Evolutionary conservation across 345 rosid genomes (phyloP).

Genomic region (Citrus trifoliata): DNA sequence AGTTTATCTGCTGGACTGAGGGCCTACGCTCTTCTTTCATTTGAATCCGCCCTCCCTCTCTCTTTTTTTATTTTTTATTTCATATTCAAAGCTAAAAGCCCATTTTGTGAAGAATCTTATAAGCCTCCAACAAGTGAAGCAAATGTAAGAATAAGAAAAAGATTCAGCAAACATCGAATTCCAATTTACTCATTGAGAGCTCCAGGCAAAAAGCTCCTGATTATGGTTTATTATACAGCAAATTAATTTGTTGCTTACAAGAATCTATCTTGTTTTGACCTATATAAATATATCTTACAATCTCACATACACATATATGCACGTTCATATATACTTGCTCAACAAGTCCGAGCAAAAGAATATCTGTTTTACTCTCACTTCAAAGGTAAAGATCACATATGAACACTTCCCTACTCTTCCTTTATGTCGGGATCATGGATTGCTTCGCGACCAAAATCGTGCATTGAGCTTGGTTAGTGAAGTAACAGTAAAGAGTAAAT

Average conservation of each 20-base stretch:
- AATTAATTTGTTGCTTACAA: too few relatives aligned
- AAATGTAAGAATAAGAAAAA: too few relatives aligned
- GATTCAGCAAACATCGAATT: too few relatives aligned
- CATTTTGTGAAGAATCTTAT: not conserved
- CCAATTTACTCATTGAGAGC: too few relatives aligned
- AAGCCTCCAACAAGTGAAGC: too few relatives aligned
- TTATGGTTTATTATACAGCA: too few relatives aligned
- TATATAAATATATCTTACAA: not conserved
- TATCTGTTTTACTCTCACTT: constrained; percentile 4
- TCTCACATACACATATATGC: not conserved
- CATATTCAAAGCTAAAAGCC: not conserved
- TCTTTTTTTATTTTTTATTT: not conserved
- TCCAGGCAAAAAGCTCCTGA: too few relatives aligned
- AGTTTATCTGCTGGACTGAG: constrained; percentile 21
- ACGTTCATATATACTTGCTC: not conserved
- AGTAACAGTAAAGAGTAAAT: not conserved
- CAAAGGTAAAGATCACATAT: not conserved
- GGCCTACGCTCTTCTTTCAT: constrained; percentile 16
- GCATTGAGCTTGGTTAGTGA: constrained; percentile 12
- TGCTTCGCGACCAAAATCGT: not conserved
- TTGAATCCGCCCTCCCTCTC: constrained; percentile 3
- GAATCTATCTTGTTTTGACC: too few relatives aligned
- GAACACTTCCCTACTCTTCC: constrained; percentile 6
- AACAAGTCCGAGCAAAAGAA: not conserved
- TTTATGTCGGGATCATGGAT: not conserved